Evolutionary conservation across 2,329 filamentous ascomycete species (phyloP).

Genomic region (Orbilia oligospora): DNA sequence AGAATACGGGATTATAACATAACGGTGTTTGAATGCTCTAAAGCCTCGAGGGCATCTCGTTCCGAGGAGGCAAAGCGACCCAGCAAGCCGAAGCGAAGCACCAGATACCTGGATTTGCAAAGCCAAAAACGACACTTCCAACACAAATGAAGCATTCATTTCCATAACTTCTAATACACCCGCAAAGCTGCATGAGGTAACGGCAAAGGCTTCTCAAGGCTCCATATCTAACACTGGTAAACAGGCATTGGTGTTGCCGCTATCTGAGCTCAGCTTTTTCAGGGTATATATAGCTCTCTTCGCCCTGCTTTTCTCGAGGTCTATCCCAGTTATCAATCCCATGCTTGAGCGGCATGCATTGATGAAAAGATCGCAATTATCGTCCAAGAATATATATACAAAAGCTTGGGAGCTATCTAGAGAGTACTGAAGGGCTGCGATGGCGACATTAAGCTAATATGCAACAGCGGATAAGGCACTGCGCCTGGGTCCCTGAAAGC

Average conservation of each 20-base stretch:
- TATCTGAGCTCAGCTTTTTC: not conserved
- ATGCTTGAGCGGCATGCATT: not conserved
- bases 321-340: not conserved
- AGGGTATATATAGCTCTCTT: slow-evolving; percentile 7
- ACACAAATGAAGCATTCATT: slow-evolving; percentile 17
- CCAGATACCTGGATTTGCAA: not conserved
- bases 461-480: slow-evolving; percentile 11
- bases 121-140: slow-evolving; percentile 7
- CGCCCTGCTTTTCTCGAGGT: not conserved
- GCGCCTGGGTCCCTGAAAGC: not conserved
- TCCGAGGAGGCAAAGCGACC: not conserved
- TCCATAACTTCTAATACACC: not conserved
- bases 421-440: not conserved
- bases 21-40: not conserved
- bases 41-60: not conserved
- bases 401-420: not conserved
- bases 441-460: not conserved
- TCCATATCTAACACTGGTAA: not conserved
- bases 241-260: not conserved
- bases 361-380: not conserved
- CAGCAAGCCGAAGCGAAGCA: slow-evolving; percentile 2
- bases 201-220: not conserved
- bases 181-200: not conserved
- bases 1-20: no score
- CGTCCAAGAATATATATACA: not conserved